Evolutionary conservation across 352 stramenopile species (phyloP).

Genomic region (Pythium pyrilobum): DNA sequence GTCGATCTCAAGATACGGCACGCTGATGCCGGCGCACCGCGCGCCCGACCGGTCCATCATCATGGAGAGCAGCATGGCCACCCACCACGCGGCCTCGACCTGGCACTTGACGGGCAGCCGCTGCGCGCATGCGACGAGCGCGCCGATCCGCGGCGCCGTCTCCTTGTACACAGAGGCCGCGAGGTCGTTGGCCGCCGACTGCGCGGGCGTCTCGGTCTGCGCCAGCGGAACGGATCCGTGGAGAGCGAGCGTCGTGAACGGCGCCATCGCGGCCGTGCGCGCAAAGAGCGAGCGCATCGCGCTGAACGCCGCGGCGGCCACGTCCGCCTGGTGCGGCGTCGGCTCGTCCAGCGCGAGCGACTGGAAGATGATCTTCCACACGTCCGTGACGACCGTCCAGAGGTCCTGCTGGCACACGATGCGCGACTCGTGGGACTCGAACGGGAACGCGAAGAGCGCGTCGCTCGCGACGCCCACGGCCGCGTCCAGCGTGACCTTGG

Average conservation of each 20-base stretch:
- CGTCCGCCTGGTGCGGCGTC: conserved; percentile 14
- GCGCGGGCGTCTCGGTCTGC: conserved; percentile 10
- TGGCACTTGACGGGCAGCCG: conserved; percentile 52
- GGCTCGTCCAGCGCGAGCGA: conserved; percentile 26
- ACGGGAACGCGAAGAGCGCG: conserved; percentile 64
- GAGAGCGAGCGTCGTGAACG: conserved; percentile 28
- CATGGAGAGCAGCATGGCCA: conserved; percentile 73
- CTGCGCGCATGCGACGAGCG: conserved; percentile 37
- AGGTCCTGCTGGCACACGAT: conserved; percentile 80
- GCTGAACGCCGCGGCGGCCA: conserved; percentile 42
- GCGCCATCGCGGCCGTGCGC: conserved; percentile 31
- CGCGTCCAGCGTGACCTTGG: conserved; percentile 44
- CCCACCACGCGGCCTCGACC: conserved; percentile 50
- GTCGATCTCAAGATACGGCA: conserved; percentile 71
- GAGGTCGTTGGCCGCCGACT: conserved; percentile 63
- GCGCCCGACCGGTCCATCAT: conserved; percentile 80
- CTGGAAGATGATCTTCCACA: conserved; percentile 81
- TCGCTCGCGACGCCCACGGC: conserved; percentile 46
- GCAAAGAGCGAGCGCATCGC: conserved; percentile 60
- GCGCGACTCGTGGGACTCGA: conserved; percentile 78
- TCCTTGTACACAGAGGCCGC: conserved; percentile 60
- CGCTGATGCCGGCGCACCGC: conserved; percentile 53
- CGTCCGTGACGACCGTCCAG: conserved; percentile 66
- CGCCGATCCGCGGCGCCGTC: conserved; percentile 47
- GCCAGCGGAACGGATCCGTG: no score